Evolutionary conservation across 1,139 yeast species (phyloP), one percentile per base, ranked within the genome.

Genomic region (Pneumocystis wakefieldiae): DNA sequence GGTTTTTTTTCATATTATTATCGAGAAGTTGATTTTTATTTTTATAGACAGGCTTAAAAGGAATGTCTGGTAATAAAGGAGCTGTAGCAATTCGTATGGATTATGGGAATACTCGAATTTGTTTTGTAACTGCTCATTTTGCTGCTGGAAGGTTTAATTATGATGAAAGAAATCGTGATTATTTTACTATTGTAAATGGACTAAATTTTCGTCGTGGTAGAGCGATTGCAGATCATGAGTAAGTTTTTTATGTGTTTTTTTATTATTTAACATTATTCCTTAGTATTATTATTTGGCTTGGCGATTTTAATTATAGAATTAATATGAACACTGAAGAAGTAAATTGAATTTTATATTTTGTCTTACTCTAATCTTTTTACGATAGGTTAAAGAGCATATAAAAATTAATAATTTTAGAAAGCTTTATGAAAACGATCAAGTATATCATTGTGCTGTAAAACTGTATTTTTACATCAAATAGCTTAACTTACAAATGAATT

Each of bases 271-370:
- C 14, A 19, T 48, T 41, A 41, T 41, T 41, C 24, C 28, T 24
- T 29, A 39, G 59, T 71, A 83, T 85, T 53, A 81, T 90, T 3
- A 78, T 94, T 10, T 92, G 98, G 98, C 80, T 91, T 73, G 98
- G 99, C 3, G 99, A 94, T 74, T 86, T 94, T 73, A 94, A 94
- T 73, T 94, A 87, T 74, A 78, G 99, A 69, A 83, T 94, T 42
- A 77, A 82, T 37, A 74, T 90, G 69, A 81, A 87, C 0, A 89
- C 87, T 71, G 96, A 87, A 6, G 82, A 83, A 35, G 95, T 48
- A 48, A 48, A 19, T 48, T 19, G 14, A 24, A 10, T 48, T 48
- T 48, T 48, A 24, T 48, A 14, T 48, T 48, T 24, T 48, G n/a
- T 24, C 14, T 48, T 48, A 48, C 10, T 12, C 28, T 48, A 12